Base-by-base conservation (phyloP, 1,284 basidiomycete species). In the Sphagnurus paluster region DNA sequence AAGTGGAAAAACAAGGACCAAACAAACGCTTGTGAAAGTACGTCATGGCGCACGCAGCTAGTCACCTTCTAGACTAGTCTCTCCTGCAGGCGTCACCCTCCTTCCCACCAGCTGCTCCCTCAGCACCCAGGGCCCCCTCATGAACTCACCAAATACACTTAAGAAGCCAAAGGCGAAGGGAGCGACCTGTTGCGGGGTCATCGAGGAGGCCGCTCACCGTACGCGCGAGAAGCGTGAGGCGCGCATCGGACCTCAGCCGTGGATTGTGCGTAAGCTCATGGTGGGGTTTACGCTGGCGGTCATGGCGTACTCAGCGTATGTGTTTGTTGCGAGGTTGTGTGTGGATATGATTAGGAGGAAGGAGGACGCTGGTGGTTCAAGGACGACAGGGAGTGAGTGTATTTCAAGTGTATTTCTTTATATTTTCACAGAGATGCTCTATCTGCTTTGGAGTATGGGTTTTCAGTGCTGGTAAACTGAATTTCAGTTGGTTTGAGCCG, bases 261-360 rank as follows among this genome's bases (percentile, higher is more conserved):
- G 82, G 83, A 64, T 83, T 46, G 69, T 74, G 20, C 75, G 71
- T 54, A 87, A 87, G 66, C 56, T 83, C 34, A 71, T 79, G 56
- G 68, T 87, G 7, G 69, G 61, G 5, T 38, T 86, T 0, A 75
- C 77, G 0, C 19, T 74, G 14, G 81, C 66, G 0, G 72, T 86
- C 46, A 77, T 83, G 51, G 77, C 58, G 0, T 86, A 84, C 58
- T 58, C 79, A 2, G 79, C 69, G 46, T 92, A 91, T 65, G 88
- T 90, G 7, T 86, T 85, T 55, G 74, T 88, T 32, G 84, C 76
- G 1, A 63, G 82, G 28, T 69, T 90, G 2, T 85, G 81, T 55
- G 69, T 82, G 13, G 79, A 81, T 2, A 80, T 86, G 73, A 76
- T 90, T 17, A 71, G 68, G 55, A 55, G 57, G 42, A 56, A 61